phyloP scores from a whole-genome alignment of 306 rosid species.

The Trifolium dubium region DNA sequence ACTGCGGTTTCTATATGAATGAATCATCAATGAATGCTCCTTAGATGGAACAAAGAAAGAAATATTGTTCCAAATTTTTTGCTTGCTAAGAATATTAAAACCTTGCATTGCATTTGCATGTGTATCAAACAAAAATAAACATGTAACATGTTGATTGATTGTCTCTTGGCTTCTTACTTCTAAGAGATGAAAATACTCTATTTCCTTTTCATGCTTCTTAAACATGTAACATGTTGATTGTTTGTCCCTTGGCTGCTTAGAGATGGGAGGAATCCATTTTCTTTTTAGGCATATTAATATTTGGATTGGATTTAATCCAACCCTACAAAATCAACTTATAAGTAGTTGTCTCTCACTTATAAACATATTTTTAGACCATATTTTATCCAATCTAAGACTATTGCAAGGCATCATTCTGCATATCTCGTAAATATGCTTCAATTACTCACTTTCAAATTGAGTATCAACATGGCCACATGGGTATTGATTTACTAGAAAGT shows the following conservation, averaged over 20 bases:
- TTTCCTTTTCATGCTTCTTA: neutral
- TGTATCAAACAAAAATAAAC: conserved; percentile 1
- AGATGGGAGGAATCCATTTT: too few relatives aligned
- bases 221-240: neutral
- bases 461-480: neutral
- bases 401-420: too few relatives aligned
- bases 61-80: neutral
- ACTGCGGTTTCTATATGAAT: neutral
- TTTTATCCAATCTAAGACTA: too few relatives aligned
- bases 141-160: neutral
- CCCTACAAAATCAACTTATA: too few relatives aligned
- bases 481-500: too few relatives aligned
- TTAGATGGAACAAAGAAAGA: neutral
- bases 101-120: neutral
- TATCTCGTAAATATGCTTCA: too few relatives aligned
- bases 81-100: neutral
- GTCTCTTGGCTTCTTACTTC: neutral
- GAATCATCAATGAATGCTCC: neutral
- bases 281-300: too few relatives aligned
- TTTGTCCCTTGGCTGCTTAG: neutral
- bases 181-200: neutral
- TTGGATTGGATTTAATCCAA: too few relatives aligned
- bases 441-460: neutral
- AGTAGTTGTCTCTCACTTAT: too few relatives aligned
- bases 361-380: too few relatives aligned